Evolutionary conservation across 176 grass and related monocot species (phyloP), one percentile per base, ranked within the genome.

Genomic region (Oryza meyeriana): DNA sequence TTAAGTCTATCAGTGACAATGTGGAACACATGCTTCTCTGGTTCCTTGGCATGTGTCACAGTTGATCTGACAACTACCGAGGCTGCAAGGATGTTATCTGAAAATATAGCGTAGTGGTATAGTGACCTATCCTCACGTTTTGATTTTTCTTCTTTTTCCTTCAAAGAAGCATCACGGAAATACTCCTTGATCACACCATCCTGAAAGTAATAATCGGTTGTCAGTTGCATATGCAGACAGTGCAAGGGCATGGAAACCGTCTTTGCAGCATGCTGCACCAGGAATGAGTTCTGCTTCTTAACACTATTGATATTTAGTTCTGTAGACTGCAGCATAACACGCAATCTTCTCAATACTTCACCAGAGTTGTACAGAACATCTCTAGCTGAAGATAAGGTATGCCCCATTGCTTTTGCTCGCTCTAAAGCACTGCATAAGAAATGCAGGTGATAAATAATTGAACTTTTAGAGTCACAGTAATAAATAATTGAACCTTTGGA

Each of bases 221-320:
- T 93, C 42, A 98, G 80, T 33, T 90, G 96, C 84, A 98, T 90
- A 85, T 92, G 90, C 34, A 98, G 91, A 69, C 93, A 98, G 84
- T 95, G 90, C 78, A 98, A 74, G 45, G 92, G 90, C 79, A 93
- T 95, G 75, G 96, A 90, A 10, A 95, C 72, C 6, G 93, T 98
- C 85, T 98, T 98, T 58, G 96, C 95, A 66, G 95, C 96, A 91
- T 95, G 88, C 78, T 98, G 96, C 65, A 98, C 96, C 74, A 98
- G 80, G 75, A 98, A 98, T 48, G 96, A 90, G 64, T 91, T 98
- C 9, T 98, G 93, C 75, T 95, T 95, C 88, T 93, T 98, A 13
- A 88, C 87, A 22, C 82, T 65, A 66, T 88, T 83, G 13, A 93
- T 95, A 79, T 88, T 88, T 83, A 91, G 82, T 88, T 99, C 96